Evolutionary conservation across 139 green algal species (phyloP).

Genomic region (Dunaliella sp.): DNA sequence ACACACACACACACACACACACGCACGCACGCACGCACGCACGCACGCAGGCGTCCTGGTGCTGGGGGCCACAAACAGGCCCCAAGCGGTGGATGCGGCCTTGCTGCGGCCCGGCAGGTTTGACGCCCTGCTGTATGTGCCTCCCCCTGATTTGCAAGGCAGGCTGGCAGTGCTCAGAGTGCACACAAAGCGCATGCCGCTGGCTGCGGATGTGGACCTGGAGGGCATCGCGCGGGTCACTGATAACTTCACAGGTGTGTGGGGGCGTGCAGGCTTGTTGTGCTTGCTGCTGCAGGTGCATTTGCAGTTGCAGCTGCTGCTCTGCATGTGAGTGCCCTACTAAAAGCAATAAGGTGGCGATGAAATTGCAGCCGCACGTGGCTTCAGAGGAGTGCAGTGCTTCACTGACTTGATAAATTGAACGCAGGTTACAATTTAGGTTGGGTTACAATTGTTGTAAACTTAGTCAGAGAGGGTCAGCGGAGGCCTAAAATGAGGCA

Average conservation of each 20-base stretch:
- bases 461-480: too few species aligned
- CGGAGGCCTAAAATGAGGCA: too few species aligned
- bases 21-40: too few species aligned
- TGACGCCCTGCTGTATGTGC: constrained; percentile 83
- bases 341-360: too few species aligned
- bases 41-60: constrained; percentile 65
- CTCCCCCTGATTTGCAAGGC: constrained; percentile 76
- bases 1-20: too few species aligned
- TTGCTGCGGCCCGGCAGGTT: constrained; percentile 83
- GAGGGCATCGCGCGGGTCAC: constrained; percentile 44
- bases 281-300: neutral
- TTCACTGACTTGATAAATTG: too few species aligned
- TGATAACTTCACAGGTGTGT: constrained; percentile 53
- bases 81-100: constrained; percentile 67
- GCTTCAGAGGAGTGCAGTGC: too few species aligned
- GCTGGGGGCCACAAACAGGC: constrained; percentile 82
- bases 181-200: constrained; percentile 54
- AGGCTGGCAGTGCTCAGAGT: constrained; percentile 44
- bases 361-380: too few species aligned
- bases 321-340: neutral
- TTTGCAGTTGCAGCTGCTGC: neutral
- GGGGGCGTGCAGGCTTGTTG: neutral
- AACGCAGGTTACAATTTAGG: too few species aligned
- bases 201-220: constrained; percentile 77
- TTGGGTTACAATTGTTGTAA: too few species aligned